phyloP scores from a whole-genome alignment of 805 yeast genomes.

The Lipomyces yamadae region DNA sequence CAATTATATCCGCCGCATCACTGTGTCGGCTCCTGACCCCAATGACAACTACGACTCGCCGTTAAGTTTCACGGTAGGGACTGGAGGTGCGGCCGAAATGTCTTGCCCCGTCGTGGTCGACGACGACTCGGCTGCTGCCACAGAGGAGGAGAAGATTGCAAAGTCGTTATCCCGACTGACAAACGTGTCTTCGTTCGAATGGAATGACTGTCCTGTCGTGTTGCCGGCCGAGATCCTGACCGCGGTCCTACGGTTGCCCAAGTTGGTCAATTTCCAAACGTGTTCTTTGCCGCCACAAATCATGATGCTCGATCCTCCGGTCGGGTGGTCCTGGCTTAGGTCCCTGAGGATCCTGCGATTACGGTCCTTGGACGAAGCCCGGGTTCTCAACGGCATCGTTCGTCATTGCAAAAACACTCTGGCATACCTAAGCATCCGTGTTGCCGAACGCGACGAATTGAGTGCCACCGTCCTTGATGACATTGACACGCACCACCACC shows the following conservation, averaged over 20 bases:
- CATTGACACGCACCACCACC: constrained; percentile 4
- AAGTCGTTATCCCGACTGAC: constrained; percentile 5
- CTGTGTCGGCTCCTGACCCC: background rate
- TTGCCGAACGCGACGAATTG: constrained; percentile 26
- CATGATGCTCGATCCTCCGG: background rate
- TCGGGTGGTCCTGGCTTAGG: background rate
- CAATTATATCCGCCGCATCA: constrained; percentile 14
- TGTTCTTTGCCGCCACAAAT: constrained; percentile 28
- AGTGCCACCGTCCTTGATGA: constrained; percentile 17
- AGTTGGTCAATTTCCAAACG: constrained; percentile 18
- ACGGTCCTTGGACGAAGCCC: constrained; percentile 28
- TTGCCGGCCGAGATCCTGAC: constrained; percentile 24
- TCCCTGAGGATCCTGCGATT: constrained; percentile 24
- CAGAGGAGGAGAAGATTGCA: constrained; percentile 4
- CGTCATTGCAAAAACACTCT: constrained; percentile 15
- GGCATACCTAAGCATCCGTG: constrained; percentile 21
- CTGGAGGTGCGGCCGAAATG: background rate
- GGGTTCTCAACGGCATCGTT: constrained; percentile 22
- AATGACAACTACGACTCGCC: background rate
- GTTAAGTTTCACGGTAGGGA: background rate
- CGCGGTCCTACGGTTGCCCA: constrained; percentile 17
- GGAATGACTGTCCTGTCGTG: constrained; percentile 25
- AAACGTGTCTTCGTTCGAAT: constrained; percentile 20
- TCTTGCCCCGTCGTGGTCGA: too few relatives aligned
- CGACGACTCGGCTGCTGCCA: too few relatives aligned